phyloP scores from a whole-genome alignment of 1,139 yeast genomes.

The Pichia sp. region DNA sequence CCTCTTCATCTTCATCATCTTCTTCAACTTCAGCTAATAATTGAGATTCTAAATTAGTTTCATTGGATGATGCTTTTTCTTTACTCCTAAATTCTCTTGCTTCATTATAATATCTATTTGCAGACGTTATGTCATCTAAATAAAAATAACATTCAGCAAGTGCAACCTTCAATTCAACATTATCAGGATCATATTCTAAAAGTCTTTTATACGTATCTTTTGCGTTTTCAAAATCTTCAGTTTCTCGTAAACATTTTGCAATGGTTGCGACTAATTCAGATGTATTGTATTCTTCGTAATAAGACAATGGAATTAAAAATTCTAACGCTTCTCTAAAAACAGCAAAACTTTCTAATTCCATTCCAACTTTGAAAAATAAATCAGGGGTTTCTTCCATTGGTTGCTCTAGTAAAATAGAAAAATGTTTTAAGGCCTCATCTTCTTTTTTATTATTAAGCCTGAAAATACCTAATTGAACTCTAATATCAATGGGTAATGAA shows the following conservation, averaged over 20 bases:
- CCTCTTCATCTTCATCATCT: conserved; percentile 23
- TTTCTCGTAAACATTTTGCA: conserved; percentile 73
- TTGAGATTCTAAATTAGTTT: conserved; percentile 13
- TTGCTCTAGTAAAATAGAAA: conserved; percentile 50
- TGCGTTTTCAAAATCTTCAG: conserved; percentile 66
- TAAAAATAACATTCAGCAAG: conserved; percentile 77
- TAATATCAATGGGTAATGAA: conserved; percentile 74
- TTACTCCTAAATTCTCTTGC: conserved; percentile 33
- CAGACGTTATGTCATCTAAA: conserved; percentile 59
- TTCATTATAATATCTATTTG: conserved; percentile 51
- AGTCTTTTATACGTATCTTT: conserved; percentile 56
- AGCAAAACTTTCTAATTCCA: conserved; percentile 61
- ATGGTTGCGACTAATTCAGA: conserved; percentile 53
- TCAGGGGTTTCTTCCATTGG: conserved; percentile 63
- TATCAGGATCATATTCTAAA: conserved; percentile 51
- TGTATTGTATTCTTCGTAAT: conserved; percentile 43
- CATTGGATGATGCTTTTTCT: conserved; percentile 29
- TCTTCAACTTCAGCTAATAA: conserved; percentile 1
- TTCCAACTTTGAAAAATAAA: conserved; percentile 70
- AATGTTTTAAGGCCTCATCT: conserved; percentile 69
- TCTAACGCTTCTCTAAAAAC: conserved; percentile 66
- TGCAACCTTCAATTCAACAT: conserved; percentile 67
- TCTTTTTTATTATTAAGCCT: conserved; percentile 59
- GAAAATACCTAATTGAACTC: conserved; percentile 71
- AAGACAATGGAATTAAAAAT: conserved; percentile 49